These are phyloP conservation scores for Lichtheimia hyalospora DNA, from an alignment of 371 early-diverging fungal species.

Conservation along the genomic window DNA sequence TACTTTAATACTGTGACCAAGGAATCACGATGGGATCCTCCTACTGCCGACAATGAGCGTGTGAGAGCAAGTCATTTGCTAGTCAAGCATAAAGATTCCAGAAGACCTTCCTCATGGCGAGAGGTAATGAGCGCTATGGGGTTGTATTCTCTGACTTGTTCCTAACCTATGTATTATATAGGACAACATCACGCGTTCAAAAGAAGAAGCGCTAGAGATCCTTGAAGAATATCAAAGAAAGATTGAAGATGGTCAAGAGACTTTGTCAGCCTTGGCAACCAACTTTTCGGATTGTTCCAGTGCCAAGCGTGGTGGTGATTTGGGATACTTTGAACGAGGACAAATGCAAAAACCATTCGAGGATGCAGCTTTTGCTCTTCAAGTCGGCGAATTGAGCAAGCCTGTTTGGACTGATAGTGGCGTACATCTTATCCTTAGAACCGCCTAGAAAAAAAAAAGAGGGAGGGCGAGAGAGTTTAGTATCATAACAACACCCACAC, in stretches of 20 bases:
- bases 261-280: slow-evolving; percentile 70
- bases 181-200: slow-evolving; percentile 80
- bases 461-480: not conserved
- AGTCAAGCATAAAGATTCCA: slow-evolving; percentile 86
- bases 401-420: slow-evolving; percentile 93
- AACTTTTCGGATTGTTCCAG: slow-evolving; percentile 88
- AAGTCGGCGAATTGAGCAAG: slow-evolving; percentile 82
- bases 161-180: slow-evolving; percentile 16
- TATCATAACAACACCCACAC: no score
- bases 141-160: not conserved
- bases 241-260: slow-evolving; percentile 62
- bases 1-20: slow-evolving; percentile 84
- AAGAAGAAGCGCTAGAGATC: slow-evolving; percentile 82
- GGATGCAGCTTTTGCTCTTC: slow-evolving; percentile 82
- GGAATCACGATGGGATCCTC: slow-evolving; percentile 85
- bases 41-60: slow-evolving; percentile 48
- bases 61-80: slow-evolving; percentile 90
- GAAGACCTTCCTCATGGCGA: slow-evolving; percentile 92
- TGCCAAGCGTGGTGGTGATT: slow-evolving; percentile 86
- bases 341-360: slow-evolving; percentile 91
- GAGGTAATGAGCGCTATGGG: no score
- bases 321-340: slow-evolving; percentile 83
- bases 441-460: slow-evolving; percentile 62
- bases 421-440: slow-evolving; percentile 89
- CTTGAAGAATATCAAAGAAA: slow-evolving; percentile 56